These are phyloP conservation scores for Xylariaceae sp. DNA, from an alignment of 2,329 filamentous ascomycete genomes.

Conservation along the genomic window DNA sequence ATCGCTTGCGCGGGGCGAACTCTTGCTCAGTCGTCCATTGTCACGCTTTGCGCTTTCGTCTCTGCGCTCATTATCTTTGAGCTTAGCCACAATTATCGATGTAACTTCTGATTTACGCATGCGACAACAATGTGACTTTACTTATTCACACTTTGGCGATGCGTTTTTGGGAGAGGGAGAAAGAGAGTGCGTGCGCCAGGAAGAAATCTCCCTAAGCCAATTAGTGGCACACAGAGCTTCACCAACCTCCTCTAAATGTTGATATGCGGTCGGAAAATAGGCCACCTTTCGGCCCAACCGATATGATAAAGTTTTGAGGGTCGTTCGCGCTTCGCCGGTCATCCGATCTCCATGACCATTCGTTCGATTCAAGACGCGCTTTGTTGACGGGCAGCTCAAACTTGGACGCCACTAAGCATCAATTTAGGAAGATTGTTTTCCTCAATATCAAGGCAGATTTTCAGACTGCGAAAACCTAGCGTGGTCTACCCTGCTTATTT, in stretches of 20 bases:
- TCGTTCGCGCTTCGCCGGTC: conserved; percentile 6
- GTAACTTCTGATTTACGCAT: conserved; percentile 4
- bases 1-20: conserved; percentile 38
- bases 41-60: conserved; percentile 23
- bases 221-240: conserved; percentile 21
- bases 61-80: conserved; percentile 5
- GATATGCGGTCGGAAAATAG: conserved; percentile 31
- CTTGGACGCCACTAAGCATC: conserved; percentile 19
- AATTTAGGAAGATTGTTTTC: not conserved
- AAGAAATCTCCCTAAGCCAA: conserved; percentile 13
- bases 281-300: conserved; percentile 27
- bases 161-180: too few relatives aligned
- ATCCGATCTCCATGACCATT: conserved; percentile 1
- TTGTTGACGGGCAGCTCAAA: conserved; percentile 12
- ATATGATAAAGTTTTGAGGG: conserved; percentile 25
- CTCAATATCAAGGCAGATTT: not conserved
- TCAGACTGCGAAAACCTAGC: conserved; percentile 10
- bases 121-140: conserved; percentile 7
- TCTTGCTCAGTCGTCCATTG: conserved; percentile 12
- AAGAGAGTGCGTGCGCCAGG: conserved; percentile 20
- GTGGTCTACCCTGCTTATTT: conserved; percentile 1
- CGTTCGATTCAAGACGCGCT: conserved; percentile 14
- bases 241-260: conserved; percentile 30
- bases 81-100: conserved; percentile 13
- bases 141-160: conserved; percentile 8